Percentiles rank a stretch among this genome's conserved stretches.
phyloP scores from a whole-genome alignment of 169 alveolate species.

The Babesia ovis region DNA sequence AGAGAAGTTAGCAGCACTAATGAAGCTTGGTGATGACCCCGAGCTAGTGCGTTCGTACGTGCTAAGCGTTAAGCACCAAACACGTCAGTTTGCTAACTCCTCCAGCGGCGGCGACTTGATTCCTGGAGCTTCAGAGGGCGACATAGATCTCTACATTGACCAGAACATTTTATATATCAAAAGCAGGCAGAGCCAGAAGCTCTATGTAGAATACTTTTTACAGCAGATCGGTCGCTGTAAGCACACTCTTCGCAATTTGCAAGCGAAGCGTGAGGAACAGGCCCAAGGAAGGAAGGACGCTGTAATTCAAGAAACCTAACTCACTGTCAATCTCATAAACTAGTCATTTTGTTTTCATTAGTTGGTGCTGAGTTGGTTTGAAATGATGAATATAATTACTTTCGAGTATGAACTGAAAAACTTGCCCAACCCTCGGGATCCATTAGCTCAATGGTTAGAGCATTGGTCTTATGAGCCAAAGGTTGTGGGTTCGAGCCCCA shows the following conservation, averaged over 20 bases:
- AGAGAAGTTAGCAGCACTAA: conserved; percentile 69
- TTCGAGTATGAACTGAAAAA: not conserved
- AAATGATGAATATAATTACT: too few species aligned
- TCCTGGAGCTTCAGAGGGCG: conserved; percentile 63
- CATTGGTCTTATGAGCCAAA: conserved; percentile 87
- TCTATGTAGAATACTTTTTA: conserved; percentile 75
- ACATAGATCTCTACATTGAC: conserved; percentile 77
- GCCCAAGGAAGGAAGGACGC: conserved; percentile 37
- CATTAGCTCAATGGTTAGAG: conserved; percentile 88
- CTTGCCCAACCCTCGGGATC: conserved; percentile 57
- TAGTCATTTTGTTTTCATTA: not conserved
- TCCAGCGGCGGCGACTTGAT: conserved; percentile 73
- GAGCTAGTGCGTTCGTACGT: conserved; percentile 75
- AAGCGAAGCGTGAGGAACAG: conserved; percentile 54
- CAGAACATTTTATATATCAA: conserved; percentile 74
- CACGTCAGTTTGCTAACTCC: conserved; percentile 71
- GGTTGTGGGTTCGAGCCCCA: conserved; percentile 88
- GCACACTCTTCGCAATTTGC: conserved; percentile 66
- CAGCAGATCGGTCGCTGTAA: conserved; percentile 78
- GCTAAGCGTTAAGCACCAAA: conserved; percentile 74
- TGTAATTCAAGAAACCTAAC: conserved; percentile 21
- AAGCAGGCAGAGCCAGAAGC: conserved; percentile 72
- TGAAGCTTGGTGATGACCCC: conserved; percentile 68
- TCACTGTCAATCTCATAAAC: conserved; percentile 4
- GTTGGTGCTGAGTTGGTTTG: not conserved